Evolutionary conservation across 1,284 basidiomycete species (phyloP).

Genomic region (Earliella scabrosa): DNA sequence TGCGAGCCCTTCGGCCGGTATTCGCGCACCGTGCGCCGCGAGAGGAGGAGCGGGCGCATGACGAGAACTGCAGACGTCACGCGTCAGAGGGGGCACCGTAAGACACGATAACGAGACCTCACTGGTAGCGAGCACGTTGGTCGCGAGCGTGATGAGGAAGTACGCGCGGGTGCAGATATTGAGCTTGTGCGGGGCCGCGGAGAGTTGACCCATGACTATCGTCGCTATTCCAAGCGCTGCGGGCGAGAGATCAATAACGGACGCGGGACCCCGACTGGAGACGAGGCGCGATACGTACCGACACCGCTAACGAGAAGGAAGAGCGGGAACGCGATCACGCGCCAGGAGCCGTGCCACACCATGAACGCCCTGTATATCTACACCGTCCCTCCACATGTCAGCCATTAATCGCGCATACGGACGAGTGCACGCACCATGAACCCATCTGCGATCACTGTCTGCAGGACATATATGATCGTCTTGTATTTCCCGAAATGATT

Average conservation of each 20-base stretch:
- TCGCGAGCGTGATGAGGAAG: not conserved
- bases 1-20: conserved; percentile 6
- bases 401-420: too few species aligned
- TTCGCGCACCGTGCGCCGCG: not conserved
- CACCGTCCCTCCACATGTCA: too few species aligned
- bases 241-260: too few species aligned
- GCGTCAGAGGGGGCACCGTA: not conserved
- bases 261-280: too few species aligned
- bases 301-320: conserved; percentile 1
- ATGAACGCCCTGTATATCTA: conserved; percentile 21
- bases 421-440: conserved; percentile 19
- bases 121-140: conserved; percentile 7
- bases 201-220: not conserved
- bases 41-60: conserved; percentile 12
- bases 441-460: conserved; percentile 14
- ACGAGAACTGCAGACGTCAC: conserved; percentile 2
- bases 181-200: not conserved
- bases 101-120: not conserved
- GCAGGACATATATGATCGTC: conserved; percentile 17
- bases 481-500: conserved; percentile 5
- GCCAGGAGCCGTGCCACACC: conserved; percentile 21
- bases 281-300: conserved; percentile 1
- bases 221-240: conserved; percentile 6
- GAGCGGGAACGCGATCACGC: not conserved
- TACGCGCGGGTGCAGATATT: not conserved